Evolutionary conservation across 2,329 filamentous ascomycete genomes (phyloP), one percentile per base, ranked within the genome.

Genomic region (Fusarium sp.): DNA sequence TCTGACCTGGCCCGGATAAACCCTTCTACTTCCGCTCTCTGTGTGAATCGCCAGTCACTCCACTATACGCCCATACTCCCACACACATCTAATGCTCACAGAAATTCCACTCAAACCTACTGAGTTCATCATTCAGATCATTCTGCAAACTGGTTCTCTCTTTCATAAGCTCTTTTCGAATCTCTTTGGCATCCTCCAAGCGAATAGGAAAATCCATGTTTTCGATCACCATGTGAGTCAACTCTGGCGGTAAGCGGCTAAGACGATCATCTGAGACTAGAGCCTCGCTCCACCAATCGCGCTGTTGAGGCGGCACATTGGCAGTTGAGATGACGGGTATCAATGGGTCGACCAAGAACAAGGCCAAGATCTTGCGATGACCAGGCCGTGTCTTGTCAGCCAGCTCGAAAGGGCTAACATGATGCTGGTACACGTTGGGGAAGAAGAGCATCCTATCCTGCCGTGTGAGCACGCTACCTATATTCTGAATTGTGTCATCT

Each of bases 281-380:
- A 19, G 21, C 45, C 24, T 64, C 57, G 6, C 51, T 36, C 69
- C 80, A 82, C 82, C 82, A 84, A 36, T 77, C 58, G 17, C 63
- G 66, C 69, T 80, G 81, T 73, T 84, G 81, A 3, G 81, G 81
- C 21, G 82, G 80, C n/a, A 84, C 79, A 28, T 83, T 84, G 31
- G 80, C 78, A 11, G 82, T 84, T 2, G 79, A 80, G 57, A 82
- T 76, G 77, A 84, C 55, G 2, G 82, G 82, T 2, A 80, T 68
- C 21, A 82, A 70, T 0, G 89, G 89, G 71, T 91, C 87, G 3
- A 91, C 84, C 3, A 91, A 81, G 73, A 87, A 91, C 11, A 91
- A 77, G 0, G 85, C 87, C 5, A 91, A 77, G 47, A 90, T 86
- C 73, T 87, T 87, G 19, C 87, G 81, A 69, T 90, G 85, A 3